Conservation (phyloP, 1,284 basidiomycete genomes). For the Blastosporella zonata region DNA sequence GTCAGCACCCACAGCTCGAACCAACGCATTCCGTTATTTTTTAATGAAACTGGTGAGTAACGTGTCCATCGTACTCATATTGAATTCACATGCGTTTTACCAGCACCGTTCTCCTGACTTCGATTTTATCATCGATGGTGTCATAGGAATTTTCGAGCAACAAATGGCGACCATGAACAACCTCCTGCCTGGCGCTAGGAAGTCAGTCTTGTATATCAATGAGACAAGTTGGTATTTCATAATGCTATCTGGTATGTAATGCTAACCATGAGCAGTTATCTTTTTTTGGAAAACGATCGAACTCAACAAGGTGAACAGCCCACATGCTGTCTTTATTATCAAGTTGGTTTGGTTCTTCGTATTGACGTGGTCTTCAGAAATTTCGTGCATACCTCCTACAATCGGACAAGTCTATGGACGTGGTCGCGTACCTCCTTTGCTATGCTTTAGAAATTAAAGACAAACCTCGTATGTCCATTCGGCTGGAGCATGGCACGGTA, state of each 20-base stretch:
- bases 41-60: conserved; percentile 76
- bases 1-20: conserved; percentile 57
- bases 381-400: conserved; percentile 80
- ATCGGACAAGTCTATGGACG: conserved; percentile 72
- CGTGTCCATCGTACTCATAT: conserved; percentile 4
- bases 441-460: conserved; percentile 85
- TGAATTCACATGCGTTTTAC: conserved; percentile 10
- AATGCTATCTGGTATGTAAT: conserved; percentile 5
- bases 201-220: conserved; percentile 75
- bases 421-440: conserved; percentile 76
- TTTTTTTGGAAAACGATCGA: conserved; percentile 91
- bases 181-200: conserved; percentile 78
- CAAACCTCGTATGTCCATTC: conserved; percentile 67
- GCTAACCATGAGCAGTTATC: conserved; percentile 52
- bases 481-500: background rate
- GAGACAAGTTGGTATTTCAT: conserved; percentile 63
- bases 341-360: background rate
- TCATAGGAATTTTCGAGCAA: conserved; percentile 69
- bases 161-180: conserved; percentile 73
- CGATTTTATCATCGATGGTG: conserved; percentile 74
- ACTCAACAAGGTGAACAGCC: conserved; percentile 79
- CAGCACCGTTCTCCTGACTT: conserved; percentile 90
- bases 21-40: conserved; percentile 89
- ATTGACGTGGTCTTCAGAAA: conserved; percentile 55
- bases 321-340: too few relatives aligned